These are phyloP conservation scores for Poa annua DNA, from an alignment of 176 grass and related monocot genomes.

Conservation along the genomic window DNA sequence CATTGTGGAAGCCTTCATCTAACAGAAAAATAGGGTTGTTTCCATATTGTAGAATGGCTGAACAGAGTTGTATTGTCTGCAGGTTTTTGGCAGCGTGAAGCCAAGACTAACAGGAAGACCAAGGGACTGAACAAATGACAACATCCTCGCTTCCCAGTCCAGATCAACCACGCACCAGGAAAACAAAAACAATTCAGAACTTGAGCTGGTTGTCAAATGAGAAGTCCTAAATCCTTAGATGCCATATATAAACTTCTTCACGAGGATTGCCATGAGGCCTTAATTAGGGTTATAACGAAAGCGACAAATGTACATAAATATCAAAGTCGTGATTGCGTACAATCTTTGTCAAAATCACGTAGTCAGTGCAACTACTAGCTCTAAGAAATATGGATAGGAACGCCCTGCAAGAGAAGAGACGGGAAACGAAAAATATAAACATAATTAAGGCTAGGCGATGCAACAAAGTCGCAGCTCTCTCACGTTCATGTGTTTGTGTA, in stretches of 20 bases:
- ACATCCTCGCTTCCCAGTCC: not conserved
- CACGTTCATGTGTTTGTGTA: not conserved
- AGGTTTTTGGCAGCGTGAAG: conserved; percentile 21
- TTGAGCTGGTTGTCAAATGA: not conserved
- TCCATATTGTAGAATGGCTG: too few species aligned
- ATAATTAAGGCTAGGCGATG: not conserved
- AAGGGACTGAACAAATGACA: conserved; percentile 37
- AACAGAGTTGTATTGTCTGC: not conserved
- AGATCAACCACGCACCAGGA: not conserved
- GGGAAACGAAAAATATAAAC: not conserved
- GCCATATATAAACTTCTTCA: not conserved
- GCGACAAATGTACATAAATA: not conserved
- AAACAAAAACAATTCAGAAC: not conserved
- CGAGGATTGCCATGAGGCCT: not conserved
- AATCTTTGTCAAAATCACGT: conserved; percentile 16
- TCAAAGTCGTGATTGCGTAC: not conserved
- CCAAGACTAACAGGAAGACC: conserved; percentile 3
- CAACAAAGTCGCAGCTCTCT: not conserved
- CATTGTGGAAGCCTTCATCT: too few species aligned
- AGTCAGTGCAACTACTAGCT: conserved; percentile 20
- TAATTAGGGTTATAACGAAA: not conserved
- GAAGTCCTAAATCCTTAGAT: conserved; percentile 10
- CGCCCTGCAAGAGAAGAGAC: not conserved
- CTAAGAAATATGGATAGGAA: conserved; percentile 19
- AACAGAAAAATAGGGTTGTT: too few species aligned